A percentile compares a stretch with the other conserved stretches of the same genome.
Conservation (phyloP, 2,329 filamentous ascomycete species). For the Trichoderma sp. region DNA sequence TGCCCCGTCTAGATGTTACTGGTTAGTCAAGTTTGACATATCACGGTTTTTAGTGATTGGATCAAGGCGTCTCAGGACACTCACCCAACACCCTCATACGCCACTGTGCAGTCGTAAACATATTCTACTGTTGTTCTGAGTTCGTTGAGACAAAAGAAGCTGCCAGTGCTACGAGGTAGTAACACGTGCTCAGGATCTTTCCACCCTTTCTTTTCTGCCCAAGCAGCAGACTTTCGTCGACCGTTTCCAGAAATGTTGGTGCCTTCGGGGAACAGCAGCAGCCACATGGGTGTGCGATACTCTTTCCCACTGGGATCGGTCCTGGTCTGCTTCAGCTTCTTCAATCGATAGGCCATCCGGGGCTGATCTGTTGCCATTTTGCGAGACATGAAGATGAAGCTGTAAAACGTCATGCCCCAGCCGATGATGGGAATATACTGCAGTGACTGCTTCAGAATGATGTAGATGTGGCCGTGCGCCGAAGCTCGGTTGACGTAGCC, state of each 20-base stretch:
- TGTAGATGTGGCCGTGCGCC: slow-evolving; percentile 84
- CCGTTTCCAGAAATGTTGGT: slow-evolving; percentile 76
- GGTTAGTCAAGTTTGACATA: slow-evolving; percentile 2
- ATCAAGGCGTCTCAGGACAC: too few relatives aligned
- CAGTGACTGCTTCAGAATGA: slow-evolving; percentile 84
- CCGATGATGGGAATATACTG: slow-evolving; percentile 79
- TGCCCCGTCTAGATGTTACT: slow-evolving; percentile 55
- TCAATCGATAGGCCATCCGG: slow-evolving; percentile 70
- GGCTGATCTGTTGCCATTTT: slow-evolving; percentile 80
- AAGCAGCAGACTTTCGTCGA: slow-evolving; percentile 65
- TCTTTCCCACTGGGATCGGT: slow-evolving; percentile 51
- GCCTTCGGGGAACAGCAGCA: slow-evolving; percentile 83
- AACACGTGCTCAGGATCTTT: slow-evolving; percentile 72
- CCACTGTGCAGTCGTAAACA: slow-evolving; percentile 90
- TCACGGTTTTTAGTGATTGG: not conserved
- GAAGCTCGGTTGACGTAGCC: slow-evolving; percentile 73
- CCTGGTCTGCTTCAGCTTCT: slow-evolving; percentile 61
- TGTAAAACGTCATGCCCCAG: slow-evolving; percentile 78
- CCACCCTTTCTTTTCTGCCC: slow-evolving; percentile 73
- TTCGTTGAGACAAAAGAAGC: slow-evolving; percentile 75
- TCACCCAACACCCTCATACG: slow-evolving; percentile 74
- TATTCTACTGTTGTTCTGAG: slow-evolving; percentile 73
- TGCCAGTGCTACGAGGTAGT: slow-evolving; percentile 75
- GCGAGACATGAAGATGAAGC: slow-evolving; percentile 88
- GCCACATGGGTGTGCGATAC: slow-evolving; percentile 80